Percentiles rank a stretch among this genome's conserved stretches.
These are phyloP conservation scores for Vitis labrusca DNA, from an alignment of 164 flowering plant genomes.

Conservation along the genomic window DNA sequence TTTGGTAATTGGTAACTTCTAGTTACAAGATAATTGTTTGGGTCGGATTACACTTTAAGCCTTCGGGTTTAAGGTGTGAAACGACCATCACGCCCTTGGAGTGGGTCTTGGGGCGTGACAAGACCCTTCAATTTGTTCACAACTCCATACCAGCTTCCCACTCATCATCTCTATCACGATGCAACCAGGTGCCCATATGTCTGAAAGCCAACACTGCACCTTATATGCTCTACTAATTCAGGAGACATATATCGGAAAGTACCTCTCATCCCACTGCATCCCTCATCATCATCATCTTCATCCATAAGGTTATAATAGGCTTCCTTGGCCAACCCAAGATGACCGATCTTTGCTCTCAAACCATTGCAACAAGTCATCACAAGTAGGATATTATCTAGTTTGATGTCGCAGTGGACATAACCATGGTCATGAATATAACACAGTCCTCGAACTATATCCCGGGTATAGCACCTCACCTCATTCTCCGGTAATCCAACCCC, in stretches of 20 bases:
- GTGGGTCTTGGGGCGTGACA: too few relatives aligned
- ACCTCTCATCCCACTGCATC: not conserved
- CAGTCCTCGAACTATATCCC: not conserved
- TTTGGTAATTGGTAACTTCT: too few relatives aligned
- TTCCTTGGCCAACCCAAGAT: not conserved
- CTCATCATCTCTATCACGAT: not conserved
- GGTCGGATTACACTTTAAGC: too few relatives aligned
- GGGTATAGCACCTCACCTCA: not conserved
- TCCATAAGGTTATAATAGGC: not conserved
- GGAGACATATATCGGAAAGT: not conserved
- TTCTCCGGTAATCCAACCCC: not conserved
- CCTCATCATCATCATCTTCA: not conserved
- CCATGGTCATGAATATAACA: not conserved
- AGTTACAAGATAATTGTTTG: too few relatives aligned
- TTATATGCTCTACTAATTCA: not conserved
- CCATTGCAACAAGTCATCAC: not conserved
- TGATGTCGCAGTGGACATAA: slow-evolving; percentile 1
- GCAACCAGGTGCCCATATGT: slow-evolving; percentile 4
- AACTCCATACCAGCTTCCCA: not conserved
- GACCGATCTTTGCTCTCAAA: not conserved
- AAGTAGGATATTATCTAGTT: not conserved
- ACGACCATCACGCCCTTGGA: too few relatives aligned
- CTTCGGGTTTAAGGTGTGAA: too few relatives aligned
- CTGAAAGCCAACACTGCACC: not conserved
- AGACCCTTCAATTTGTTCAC: not conserved